These are phyloP conservation scores for Alternaria dauci DNA, from an alignment of 2,329 filamentous ascomycete genomes.

Conservation along the genomic window DNA sequence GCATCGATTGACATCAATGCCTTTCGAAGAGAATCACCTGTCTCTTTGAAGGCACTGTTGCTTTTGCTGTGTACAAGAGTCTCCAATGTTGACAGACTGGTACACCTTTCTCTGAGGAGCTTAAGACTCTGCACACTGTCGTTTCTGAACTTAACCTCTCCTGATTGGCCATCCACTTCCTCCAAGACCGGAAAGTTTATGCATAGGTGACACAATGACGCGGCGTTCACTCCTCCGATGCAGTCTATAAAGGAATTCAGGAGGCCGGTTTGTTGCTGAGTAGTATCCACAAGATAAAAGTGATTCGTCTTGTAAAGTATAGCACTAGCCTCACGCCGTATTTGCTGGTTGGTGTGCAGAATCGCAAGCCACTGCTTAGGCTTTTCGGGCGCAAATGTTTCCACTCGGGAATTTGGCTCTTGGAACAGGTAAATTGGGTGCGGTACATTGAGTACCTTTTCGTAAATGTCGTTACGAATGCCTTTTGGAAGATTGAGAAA, in stretches of 20 bases:
- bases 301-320: slow-evolving; percentile 23
- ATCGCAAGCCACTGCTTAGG: slow-evolving; percentile 13
- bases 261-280: slow-evolving; percentile 16
- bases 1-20: slow-evolving; percentile 13
- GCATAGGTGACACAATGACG: slow-evolving; percentile 19
- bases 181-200: slow-evolving; percentile 24
- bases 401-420: background rate
- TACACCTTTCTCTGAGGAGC: slow-evolving; percentile 18
- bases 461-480: background rate
- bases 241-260: slow-evolving; percentile 21
- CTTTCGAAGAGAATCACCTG: slow-evolving; percentile 19
- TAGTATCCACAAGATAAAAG: slow-evolving; percentile 25
- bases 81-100: slow-evolving; percentile 23
- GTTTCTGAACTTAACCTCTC: slow-evolving; percentile 13
- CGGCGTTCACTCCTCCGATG: slow-evolving; percentile 19
- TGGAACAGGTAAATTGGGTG: background rate
- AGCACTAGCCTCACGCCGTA: slow-evolving; percentile 12
- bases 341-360: slow-evolving; percentile 17
- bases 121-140: slow-evolving; percentile 17
- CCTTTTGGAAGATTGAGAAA: background rate
- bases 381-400: background rate
- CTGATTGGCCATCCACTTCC: slow-evolving; percentile 9
- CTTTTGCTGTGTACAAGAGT: slow-evolving; percentile 23
- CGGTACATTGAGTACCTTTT: background rate
- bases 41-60: slow-evolving; percentile 14